Conservation (phyloP, 2,329 filamentous ascomycete genomes). For the Colletotrichum orchidophilum region DNA sequence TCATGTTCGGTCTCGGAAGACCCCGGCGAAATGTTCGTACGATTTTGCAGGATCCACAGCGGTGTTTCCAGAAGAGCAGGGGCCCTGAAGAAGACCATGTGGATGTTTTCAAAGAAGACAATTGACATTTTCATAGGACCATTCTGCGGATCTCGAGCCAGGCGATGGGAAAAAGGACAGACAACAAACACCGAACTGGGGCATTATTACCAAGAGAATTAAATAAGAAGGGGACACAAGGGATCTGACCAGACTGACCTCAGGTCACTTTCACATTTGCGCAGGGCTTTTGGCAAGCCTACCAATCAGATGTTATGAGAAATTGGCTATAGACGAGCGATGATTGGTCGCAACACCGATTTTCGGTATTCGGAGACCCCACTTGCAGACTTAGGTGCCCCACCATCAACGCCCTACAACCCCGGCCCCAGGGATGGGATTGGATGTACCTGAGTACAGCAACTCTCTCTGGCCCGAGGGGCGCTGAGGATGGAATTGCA, state of each 20-base stretch:
- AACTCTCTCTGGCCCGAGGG: background rate
- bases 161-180: background rate
- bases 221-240: background rate
- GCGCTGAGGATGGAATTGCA: background rate
- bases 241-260: background rate
- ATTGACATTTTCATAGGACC: no score
- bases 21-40: slow-evolving; percentile 10
- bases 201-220: background rate
- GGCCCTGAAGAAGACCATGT: background rate
- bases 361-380: background rate
- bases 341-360: slow-evolving; percentile 3
- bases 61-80: slow-evolving; percentile 1
- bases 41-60: background rate
- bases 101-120: background rate
- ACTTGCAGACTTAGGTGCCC: background rate
- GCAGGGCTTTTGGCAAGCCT: background rate
- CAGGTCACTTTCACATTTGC: background rate
- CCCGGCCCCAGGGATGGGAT: background rate
- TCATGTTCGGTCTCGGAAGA: background rate
- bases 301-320: background rate
- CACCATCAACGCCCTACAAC: background rate
- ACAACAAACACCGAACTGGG: background rate
- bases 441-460: background rate
- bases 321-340: background rate
- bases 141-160: background rate